phyloP scores from a whole-genome alignment of 139 green algal genomes.

The Spirogloea muscicola region DNA sequence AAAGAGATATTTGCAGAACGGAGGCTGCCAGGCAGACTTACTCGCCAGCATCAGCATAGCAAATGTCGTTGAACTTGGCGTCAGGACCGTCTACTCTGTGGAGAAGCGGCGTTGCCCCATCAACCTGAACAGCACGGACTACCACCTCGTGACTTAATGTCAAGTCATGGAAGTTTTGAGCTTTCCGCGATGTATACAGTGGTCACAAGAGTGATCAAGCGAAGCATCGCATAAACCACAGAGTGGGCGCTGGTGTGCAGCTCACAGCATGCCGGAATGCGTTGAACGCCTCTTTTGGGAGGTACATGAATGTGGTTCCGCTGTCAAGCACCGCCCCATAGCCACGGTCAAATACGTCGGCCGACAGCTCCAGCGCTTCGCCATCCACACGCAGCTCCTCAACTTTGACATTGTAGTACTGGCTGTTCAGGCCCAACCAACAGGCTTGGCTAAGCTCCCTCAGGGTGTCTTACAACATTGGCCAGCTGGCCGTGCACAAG shows the following conservation, averaged over 20 bases:
- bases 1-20: no score
- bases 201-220: no score
- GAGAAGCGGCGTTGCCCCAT: constrained; percentile 10
- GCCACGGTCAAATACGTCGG: constrained; percentile 55
- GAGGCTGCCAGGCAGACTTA: constrained; percentile 6
- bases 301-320: constrained; percentile 93
- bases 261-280: constrained; percentile 53
- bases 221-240: no score
- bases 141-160: no score
- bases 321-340: constrained; percentile 90
- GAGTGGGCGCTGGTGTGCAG: no score
- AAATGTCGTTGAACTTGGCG: constrained; percentile 81
- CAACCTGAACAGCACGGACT: no score
- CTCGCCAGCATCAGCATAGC: constrained; percentile 63
- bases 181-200: no score
- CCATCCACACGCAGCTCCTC: constrained; percentile 61
- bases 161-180: no score
- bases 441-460: constrained; percentile 39
- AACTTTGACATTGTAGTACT: constrained; percentile 79
- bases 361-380: constrained; percentile 3
- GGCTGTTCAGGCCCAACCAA: background rate
- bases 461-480: no score
- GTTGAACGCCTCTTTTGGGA: constrained; percentile 69
- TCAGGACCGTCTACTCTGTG: constrained; percentile 36
- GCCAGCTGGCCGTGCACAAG: no score